Evolutionary conservation across 495 filamentous ascomycete genomes (phyloP), one percentile per base, ranked within the genome.

Genomic region (Penicillium parvum): DNA sequence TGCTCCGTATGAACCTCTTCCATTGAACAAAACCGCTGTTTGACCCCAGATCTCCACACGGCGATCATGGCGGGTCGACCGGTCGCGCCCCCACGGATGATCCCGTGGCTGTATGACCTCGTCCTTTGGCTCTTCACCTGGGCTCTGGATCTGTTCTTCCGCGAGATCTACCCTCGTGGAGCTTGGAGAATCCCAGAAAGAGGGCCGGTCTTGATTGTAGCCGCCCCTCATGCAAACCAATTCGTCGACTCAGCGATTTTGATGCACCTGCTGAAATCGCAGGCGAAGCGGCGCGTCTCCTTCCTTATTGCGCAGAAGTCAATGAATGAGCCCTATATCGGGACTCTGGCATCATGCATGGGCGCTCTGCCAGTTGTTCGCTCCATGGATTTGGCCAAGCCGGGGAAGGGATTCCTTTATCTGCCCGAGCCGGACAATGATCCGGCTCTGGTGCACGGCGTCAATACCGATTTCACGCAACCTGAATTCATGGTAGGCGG

Each of bases 191-290:
- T 98, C 14, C 91, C 92, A 11, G 75, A 82, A 47, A 75, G 75
- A 53, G 89, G 88, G 1, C 89, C 92, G 0, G 76, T 98, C 33
- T 84, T 98, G 28, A 94, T 98, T 58, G 92, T 98, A 40, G 90
- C 89, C 12, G 92, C 92, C 14, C 92, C 92, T 41, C 92, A 98
- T 75, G 92, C 91, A 26, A 98, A 98, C 61, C 92, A 90, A 78
- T 98, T 98, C 57, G 88, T 96, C 48, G 92, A 98, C 51, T 90
- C 89, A 29, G 75, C 96, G 17, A 86, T 96, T 48, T 75, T 98
- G 27, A 91, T 92, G 78, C 86, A 89, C 23, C 83, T 86, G 6
- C 75, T 96, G 12, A 81, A 85, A 41, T 81, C 75, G 37, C 89
- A 95, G 71, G 83, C 86, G 28, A 81, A 86, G 37, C 85, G 92